Evolutionary conservation across 495 filamentous ascomycete species (phyloP).

Genomic region (Talaromyces borbonicus): DNA sequence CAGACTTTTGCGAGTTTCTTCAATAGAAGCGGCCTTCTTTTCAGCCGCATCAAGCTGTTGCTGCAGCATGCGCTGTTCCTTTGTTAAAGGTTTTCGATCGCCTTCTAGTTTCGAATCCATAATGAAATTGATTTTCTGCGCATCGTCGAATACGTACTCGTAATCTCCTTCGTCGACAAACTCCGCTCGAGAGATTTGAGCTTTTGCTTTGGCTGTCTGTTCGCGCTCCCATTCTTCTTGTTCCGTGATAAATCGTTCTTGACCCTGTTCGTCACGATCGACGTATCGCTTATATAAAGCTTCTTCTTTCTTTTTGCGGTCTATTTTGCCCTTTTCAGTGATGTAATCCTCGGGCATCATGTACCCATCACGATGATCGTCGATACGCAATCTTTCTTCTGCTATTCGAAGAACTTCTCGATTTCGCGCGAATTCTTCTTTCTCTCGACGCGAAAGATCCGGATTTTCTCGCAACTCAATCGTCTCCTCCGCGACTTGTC

Average conservation of each 20-base stretch:
- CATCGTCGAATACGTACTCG: slow-evolving; percentile 88
- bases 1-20: slow-evolving; percentile 82
- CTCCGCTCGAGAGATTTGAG: slow-evolving; percentile 68
- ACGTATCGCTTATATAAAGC: slow-evolving; percentile 87
- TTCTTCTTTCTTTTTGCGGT: slow-evolving; percentile 81
- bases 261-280: slow-evolving; percentile 75
- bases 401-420: slow-evolving; percentile 78
- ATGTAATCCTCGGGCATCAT: slow-evolving; percentile 92
- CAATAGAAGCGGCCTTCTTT: slow-evolving; percentile 72
- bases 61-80: slow-evolving; percentile 69
- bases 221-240: slow-evolving; percentile 94
- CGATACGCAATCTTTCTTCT: slow-evolving; percentile 78
- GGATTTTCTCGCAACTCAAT: slow-evolving; percentile 72
- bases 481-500: slow-evolving; percentile 86
- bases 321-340: slow-evolving; percentile 83
- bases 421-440: slow-evolving; percentile 84
- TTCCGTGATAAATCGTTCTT: slow-evolving; percentile 86
- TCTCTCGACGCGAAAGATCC: slow-evolving; percentile 65
- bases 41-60: slow-evolving; percentile 80
- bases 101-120: slow-evolving; percentile 63
- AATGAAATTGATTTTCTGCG: slow-evolving; percentile 79
- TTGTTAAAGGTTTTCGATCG: slow-evolving; percentile 54
- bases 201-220: slow-evolving; percentile 80
- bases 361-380: slow-evolving; percentile 90
- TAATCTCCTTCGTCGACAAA: slow-evolving; percentile 80